Base-by-base conservation (phyloP, 192 early-diverging fungal genomes). In the Backusella liffmaniae region DNA sequence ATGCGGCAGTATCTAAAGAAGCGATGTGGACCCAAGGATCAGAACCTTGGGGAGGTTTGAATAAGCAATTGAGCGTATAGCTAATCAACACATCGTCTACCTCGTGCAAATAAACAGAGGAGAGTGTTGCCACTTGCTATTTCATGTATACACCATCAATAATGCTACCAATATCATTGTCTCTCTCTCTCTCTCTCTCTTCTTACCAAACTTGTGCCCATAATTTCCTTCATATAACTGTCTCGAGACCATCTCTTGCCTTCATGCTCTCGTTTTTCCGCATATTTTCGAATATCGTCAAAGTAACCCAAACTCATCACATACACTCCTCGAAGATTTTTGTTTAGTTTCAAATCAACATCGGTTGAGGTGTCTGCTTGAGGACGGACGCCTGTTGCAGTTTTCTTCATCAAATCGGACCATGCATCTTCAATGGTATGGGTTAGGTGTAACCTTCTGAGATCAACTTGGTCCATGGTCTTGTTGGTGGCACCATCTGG, bases 301-400 rank as follows among this genome's bases (percentile, higher is more conserved):
- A 82, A 89, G 77, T 88, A 89, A 30, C 84, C 83, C 66, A 89
- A 80, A 16, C 81, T 80, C 80, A 86, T 85, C 12, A 87, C 82
- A 78, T 89, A 89, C 41, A 82, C 78, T 0, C 78, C 76, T 6
- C 84, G 44, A 69, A 89, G 67, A 70, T 78, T 59, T 73, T 86
- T 85, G 10, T 71, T 83, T 21, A 86, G 41, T 36, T 83, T 75
- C 29, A 78, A 73, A 69, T 29, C 46, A 4, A 69, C 29, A 15
- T 79, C 77, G 21, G 18, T 30, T 36, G 29, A 78, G 46, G 16
- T 44, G 65, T 26, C 32, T 21, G 13, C 49, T 36, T 69, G 35
- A n/a, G 32, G 71, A 18, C 49, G 26, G 7, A 72, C 18, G 5
- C 71, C 49, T 12, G 44, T n/a, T 36, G 71, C 46, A 1, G 46